phyloP scores from a whole-genome alignment of 495 filamentous ascomycete species.

The Penicillium simplicissimum region DNA sequence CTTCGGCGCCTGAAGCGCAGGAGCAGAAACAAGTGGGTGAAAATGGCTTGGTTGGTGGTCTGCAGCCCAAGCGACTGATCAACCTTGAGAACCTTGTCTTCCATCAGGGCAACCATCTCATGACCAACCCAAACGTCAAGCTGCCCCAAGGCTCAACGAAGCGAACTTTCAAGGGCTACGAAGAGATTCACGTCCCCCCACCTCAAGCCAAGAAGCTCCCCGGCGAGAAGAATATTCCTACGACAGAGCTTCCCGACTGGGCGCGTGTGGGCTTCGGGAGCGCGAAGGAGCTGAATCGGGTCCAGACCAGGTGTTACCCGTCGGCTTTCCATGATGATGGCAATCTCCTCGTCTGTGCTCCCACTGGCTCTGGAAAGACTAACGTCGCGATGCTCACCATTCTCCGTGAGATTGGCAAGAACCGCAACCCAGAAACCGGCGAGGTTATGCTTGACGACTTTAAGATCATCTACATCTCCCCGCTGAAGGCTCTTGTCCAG shows the following conservation, averaged over 20 bases:
- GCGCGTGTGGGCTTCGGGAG: slow-evolving; percentile 81
- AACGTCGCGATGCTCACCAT: slow-evolving; percentile 99
- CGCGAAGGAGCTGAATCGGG: slow-evolving; percentile 82
- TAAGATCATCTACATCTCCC: slow-evolving; percentile 97
- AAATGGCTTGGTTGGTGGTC: slow-evolving; percentile 72
- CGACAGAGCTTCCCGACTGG: slow-evolving; percentile 90
- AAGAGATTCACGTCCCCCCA: slow-evolving; percentile 94
- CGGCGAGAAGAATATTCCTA: slow-evolving; percentile 75
- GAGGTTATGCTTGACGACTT: slow-evolving; percentile 94
- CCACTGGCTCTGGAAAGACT: slow-evolving; percentile 96
- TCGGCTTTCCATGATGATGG: slow-evolving; percentile 91
- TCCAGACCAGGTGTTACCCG: slow-evolving; percentile 91
- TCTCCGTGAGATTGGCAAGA: slow-evolving; percentile 93
- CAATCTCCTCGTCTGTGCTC: slow-evolving; percentile 96
- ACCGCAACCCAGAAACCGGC: slow-evolving; percentile 81
- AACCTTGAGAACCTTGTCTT: slow-evolving; percentile 96
- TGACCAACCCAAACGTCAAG: slow-evolving; percentile 95
- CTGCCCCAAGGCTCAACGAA: slow-evolving; percentile 96
- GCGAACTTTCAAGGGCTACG: slow-evolving; percentile 93
- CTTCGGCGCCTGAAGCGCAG: slow-evolving; percentile 54
- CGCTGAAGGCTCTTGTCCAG: slow-evolving; percentile 94
- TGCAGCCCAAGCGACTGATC: slow-evolving; percentile 83
- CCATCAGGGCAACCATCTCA: slow-evolving; percentile 96
- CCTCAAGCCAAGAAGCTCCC: slow-evolving; percentile 82
- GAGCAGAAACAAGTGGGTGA: slow-evolving; percentile 54